These are phyloP conservation scores for Elsinoe ampelina DNA, from an alignment of 2,329 filamentous ascomycete species.

Conservation along the genomic window DNA sequence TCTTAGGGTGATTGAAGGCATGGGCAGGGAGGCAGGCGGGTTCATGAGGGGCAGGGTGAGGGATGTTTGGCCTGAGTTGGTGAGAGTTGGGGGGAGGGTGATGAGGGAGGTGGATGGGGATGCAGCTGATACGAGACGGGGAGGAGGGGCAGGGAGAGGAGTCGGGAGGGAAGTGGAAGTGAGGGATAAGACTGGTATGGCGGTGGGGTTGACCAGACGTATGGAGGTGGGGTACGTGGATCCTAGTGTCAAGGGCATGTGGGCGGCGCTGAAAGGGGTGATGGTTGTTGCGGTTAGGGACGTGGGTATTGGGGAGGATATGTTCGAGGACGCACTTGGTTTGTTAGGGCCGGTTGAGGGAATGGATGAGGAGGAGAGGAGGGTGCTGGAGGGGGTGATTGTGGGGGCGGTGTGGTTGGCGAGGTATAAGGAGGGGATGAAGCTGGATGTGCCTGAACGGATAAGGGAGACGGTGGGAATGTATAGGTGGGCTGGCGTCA, in stretches of 20 bases:
- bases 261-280: slow-evolving; percentile 53
- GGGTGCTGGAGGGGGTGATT: slow-evolving; percentile 56
- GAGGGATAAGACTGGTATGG: neutral
- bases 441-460: neutral
- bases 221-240: slow-evolving; percentile 16
- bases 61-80: slow-evolving; percentile 51
- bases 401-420: slow-evolving; percentile 67
- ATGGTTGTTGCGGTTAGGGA: slow-evolving; percentile 52
- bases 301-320: slow-evolving; percentile 56
- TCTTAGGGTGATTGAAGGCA: slow-evolving; percentile 55
- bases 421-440: neutral
- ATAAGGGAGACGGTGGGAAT: neutral
- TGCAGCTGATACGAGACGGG: neutral
- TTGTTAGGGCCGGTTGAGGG: slow-evolving; percentile 41
- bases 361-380: slow-evolving; percentile 40
- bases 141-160: neutral
- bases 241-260: slow-evolving; percentile 52
- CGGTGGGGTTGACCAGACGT: neutral
- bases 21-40: slow-evolving; percentile 66
- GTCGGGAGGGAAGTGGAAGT: neutral
- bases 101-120: neutral
- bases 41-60: slow-evolving; percentile 72
- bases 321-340: slow-evolving; percentile 62
- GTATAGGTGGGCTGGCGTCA: slow-evolving; percentile 1
- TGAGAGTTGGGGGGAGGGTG: neutral